Evolutionary conservation across 495 filamentous ascomycete species (phyloP), one percentile per base, ranked within the genome.

Genomic region (Penicillium lagena): DNA sequence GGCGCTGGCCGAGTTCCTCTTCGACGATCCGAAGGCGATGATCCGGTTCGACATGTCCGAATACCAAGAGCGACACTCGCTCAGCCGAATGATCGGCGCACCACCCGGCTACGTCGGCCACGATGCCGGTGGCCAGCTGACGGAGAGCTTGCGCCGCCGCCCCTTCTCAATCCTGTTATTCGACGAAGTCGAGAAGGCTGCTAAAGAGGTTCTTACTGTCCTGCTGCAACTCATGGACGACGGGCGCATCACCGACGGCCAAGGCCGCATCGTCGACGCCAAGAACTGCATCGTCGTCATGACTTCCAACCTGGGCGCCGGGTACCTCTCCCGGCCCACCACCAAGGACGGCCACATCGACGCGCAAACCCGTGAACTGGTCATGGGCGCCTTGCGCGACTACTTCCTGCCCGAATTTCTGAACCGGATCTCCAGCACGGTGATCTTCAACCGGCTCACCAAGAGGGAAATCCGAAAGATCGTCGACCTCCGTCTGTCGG

Each of bases 41-140:
- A 95, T 98, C 58, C 87, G 93, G 12, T 90, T 98, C 72, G 93
- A 98, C 67, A 98, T 98, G 93, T 97, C 93, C 7, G 93, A 98
- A 63, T 98, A 98, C 66, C 94, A 97, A 66, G 93, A 98, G 66
- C 86, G 90, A 9, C 93, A 98, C 67, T 88, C 90, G 1, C 81
- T 98, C 17, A 94, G 87, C 56, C 85, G 93, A 46, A 95, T 98
- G 86, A 98, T 98, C 53, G 93, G 93, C 57, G 91, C 93, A 8
- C 93, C 93, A 11, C 93, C 93, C 7, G 93, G 93, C 52, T 98
- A 98, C 55, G 89, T 98, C 46, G 93, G 93, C 22, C 89, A 98
- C 61, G 93, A 98, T 52, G 82, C 93, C 28, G 93, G 93, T 50
- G 93, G 93, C 32, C 93, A 98, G 57, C 80, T 98, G 31, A 98